Conservation (phyloP, 2,329 filamentous ascomycete species). For the Mycocentrospora acerina region DNA sequence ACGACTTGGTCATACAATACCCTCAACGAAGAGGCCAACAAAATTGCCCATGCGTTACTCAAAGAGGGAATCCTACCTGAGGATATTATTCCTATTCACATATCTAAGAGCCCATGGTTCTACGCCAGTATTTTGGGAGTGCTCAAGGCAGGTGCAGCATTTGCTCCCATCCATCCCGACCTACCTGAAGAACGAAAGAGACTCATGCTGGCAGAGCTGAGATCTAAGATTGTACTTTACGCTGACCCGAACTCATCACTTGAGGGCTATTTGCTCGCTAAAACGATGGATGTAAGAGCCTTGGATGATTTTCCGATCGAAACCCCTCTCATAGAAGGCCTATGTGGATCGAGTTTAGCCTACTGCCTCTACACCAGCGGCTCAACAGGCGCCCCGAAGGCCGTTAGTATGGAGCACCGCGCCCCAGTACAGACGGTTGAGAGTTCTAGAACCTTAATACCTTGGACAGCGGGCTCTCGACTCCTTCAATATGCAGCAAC, state of each 20-base stretch:
- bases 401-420: constrained; percentile 46
- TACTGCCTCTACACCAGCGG: constrained; percentile 50
- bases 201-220: constrained; percentile 39
- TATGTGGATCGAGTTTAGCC: constrained; percentile 36
- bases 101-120: constrained; percentile 36
- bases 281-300: constrained; percentile 18
- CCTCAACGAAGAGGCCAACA: constrained; percentile 36
- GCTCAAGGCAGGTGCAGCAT: constrained; percentile 45
- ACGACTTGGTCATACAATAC: constrained; percentile 37
- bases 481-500: constrained; percentile 48
- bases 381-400: constrained; percentile 48
- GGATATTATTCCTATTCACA: constrained; percentile 40
- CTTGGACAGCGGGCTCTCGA: constrained; percentile 41
- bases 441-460: constrained; percentile 41
- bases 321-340: constrained; percentile 28
- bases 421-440: constrained; percentile 46
- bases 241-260: background rate
- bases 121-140: constrained; percentile 43
- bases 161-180: constrained; percentile 39
- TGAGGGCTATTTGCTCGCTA: background rate
- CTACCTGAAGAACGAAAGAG: constrained; percentile 37
- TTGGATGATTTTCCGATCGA: constrained; percentile 9
- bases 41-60: constrained; percentile 35
- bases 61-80: constrained; percentile 22
- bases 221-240: constrained; percentile 31